These are phyloP conservation scores for Sanghuangporus sanghuang DNA, from an alignment of 1,284 basidiomycete genomes.

Conservation along the genomic window DNA sequence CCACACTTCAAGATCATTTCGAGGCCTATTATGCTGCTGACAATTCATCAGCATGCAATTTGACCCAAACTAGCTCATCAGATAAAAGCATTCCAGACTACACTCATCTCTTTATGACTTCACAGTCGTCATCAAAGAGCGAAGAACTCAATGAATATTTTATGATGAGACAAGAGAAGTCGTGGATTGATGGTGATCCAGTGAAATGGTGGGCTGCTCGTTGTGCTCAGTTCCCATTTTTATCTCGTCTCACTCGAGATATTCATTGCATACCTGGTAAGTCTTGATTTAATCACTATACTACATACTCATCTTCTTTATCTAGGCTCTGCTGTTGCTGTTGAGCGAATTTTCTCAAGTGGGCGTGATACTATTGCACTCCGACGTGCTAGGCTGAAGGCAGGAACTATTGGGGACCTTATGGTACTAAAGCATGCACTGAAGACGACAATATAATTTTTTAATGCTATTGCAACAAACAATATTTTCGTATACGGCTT, in stretches of 20 bases:
- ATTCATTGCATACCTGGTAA: slow-evolving; percentile 24
- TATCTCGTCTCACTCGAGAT: slow-evolving; percentile 20
- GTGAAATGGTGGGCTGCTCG: slow-evolving; percentile 21
- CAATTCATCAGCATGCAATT: background rate
- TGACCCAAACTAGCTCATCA: background rate
- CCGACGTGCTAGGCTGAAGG: slow-evolving; percentile 28
- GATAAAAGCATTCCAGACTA: slow-evolving; percentile 1
- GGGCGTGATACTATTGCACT: slow-evolving; percentile 32
- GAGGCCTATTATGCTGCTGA: background rate
- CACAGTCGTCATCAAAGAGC: background rate
- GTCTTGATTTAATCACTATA: background rate
- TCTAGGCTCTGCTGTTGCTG: slow-evolving; percentile 31
- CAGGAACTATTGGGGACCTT: slow-evolving; percentile 29
- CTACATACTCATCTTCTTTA: background rate
- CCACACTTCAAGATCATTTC: slow-evolving; percentile 1
- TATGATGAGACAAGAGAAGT: slow-evolving; percentile 10
- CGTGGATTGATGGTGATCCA: slow-evolving; percentile 16
- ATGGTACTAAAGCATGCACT: slow-evolving; percentile 29
- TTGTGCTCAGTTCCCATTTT: slow-evolving; percentile 17
- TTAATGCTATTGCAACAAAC: background rate
- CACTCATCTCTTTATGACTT: background rate
- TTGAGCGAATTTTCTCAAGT: slow-evolving; percentile 33
- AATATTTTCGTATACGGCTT: background rate
- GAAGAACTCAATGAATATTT: slow-evolving; percentile 22
- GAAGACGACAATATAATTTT: background rate